A percentile compares a stretch with the other conserved stretches of the same genome.
phyloP scores from a whole-genome alignment of 805 yeast species.

The Saccharomyces jurei region DNA sequence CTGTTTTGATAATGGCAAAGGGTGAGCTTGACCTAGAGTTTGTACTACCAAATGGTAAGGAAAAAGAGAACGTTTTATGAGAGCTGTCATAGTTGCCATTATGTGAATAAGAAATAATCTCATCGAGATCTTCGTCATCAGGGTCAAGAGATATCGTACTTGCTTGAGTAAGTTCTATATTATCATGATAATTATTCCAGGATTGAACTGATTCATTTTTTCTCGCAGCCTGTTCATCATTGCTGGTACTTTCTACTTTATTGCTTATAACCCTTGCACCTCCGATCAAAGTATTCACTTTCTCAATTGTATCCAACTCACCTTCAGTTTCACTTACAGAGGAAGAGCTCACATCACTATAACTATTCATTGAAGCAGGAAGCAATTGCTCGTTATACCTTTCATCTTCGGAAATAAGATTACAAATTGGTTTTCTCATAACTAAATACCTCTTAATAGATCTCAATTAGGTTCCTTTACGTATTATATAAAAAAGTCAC shows the following conservation, averaged over 20 bases:
- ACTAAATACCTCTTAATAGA: not conserved
- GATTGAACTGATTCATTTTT: not conserved
- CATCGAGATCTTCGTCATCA: not conserved
- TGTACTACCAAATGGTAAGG: conserved; percentile 34
- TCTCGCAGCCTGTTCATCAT: conserved; percentile 6
- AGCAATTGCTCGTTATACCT: not conserved
- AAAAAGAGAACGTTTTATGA: conserved; percentile 32
- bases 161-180: not conserved
- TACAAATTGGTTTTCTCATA: not conserved
- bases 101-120: not conserved
- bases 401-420: not conserved
- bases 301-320: not conserved
- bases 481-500: not conserved
- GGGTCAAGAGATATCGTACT: not conserved
- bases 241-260: conserved; percentile 1
- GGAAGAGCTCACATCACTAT: not conserved
- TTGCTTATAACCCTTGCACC: conserved; percentile 7
- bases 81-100: not conserved
- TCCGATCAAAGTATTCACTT: not conserved
- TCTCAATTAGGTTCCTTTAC: not conserved
- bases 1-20: conserved; percentile 10
- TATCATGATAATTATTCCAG: not conserved
- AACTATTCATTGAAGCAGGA: not conserved
- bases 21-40: conserved; percentile 2
- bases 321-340: not conserved